phyloP scores from a whole-genome alignment of 73 alveolate species.

The Tetrahymena malaccensis region DNA sequence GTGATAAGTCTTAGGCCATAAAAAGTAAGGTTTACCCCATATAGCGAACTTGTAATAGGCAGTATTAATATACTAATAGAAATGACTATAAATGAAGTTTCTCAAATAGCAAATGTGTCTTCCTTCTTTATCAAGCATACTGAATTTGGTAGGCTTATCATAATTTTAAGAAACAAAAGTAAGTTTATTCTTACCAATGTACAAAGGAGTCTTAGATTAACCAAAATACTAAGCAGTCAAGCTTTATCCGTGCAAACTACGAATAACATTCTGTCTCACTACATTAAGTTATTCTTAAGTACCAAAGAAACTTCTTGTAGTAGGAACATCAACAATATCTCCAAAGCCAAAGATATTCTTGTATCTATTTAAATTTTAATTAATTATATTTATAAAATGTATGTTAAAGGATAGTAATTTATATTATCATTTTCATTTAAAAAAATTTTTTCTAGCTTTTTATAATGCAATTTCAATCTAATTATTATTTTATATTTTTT shows the following conservation, averaged over 20 bases:
- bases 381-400: background rate
- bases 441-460: too few species aligned
- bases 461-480: too few species aligned
- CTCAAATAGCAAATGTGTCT: background rate
- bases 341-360: background rate
- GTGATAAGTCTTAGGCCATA: background rate
- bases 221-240: background rate
- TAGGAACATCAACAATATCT: background rate
- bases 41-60: background rate
- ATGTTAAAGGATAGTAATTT: too few species aligned
- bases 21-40: background rate
- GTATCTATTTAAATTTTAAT: background rate
- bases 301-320: background rate
- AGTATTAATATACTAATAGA: background rate
- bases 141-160: background rate
- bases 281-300: background rate
- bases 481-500: too few species aligned
- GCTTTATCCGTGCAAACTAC: background rate
- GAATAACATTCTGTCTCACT: background rate
- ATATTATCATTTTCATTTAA: too few species aligned
- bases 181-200: background rate
- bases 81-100: background rate
- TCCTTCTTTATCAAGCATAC: background rate
- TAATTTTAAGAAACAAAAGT: background rate
- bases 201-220: background rate